Conservation (phyloP, 208 protist species). For the Leishmania mexicana region DNA sequence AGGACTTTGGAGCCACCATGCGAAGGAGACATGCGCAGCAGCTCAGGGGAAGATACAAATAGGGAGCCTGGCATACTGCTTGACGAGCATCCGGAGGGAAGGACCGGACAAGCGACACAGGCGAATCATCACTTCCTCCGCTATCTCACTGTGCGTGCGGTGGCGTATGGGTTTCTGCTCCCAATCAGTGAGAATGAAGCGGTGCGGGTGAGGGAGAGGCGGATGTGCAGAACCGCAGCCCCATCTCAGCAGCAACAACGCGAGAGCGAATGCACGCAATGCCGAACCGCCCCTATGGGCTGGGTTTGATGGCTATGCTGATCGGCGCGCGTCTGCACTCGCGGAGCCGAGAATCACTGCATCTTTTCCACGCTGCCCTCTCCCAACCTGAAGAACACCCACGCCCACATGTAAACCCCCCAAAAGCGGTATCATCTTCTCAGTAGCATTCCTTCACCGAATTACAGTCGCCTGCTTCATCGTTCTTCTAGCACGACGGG, state of each 20-base stretch:
- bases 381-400: neutral
- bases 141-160: neutral
- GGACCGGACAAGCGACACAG: neutral
- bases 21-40: neutral
- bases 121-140: neutral
- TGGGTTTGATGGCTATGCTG: neutral
- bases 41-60: neutral
- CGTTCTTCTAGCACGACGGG: neutral
- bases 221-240: neutral
- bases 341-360: neutral
- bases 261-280: neutral
- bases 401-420: too few relatives aligned
- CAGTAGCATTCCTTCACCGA: neutral
- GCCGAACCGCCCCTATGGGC: neutral
- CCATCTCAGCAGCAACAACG: neutral
- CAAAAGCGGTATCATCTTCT: neutral
- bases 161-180: neutral
- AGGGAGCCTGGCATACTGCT: neutral
- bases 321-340: neutral
- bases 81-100: neutral
- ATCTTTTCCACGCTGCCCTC: neutral
- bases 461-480: neutral
- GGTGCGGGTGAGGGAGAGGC: neutral
- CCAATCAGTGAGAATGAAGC: neutral
- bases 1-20: neutral